phyloP scores from a whole-genome alignment of 2,329 filamentous ascomycete genomes.

The Aspergillus sp. region DNA sequence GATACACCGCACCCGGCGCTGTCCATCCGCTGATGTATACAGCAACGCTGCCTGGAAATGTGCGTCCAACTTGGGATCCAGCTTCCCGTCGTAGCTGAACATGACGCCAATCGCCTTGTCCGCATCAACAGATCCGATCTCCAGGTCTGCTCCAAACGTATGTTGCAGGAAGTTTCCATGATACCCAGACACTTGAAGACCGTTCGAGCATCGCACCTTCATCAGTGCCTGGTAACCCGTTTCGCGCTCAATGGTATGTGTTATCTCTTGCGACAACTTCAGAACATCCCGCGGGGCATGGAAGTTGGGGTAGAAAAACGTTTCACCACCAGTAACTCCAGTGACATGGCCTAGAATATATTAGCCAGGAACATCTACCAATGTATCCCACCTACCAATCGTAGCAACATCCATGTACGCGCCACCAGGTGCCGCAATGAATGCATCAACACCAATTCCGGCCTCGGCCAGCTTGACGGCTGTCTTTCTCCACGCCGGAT shows the following conservation, averaged over 20 bases:
- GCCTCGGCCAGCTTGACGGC: constrained; percentile 82
- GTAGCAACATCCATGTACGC: constrained; percentile 92
- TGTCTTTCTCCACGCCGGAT: constrained; percentile 79
- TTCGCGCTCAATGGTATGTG: constrained; percentile 79
- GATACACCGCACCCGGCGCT: constrained; percentile 85
- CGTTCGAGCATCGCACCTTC: constrained; percentile 98
- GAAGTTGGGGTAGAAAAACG: constrained; percentile 96
- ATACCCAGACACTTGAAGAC: constrained; percentile 87
- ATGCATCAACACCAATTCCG: constrained; percentile 89
- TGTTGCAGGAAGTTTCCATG: constrained; percentile 96
- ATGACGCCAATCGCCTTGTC: constrained; percentile 90
- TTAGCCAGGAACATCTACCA: constrained; percentile 7
- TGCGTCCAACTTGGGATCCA: constrained; percentile 93
- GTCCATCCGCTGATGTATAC: constrained; percentile 85
- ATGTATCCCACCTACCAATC: constrained; percentile 56
- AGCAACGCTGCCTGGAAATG: constrained; percentile 95
- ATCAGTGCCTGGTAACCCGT: constrained; percentile 94
- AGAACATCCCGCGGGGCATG: constrained; percentile 78
- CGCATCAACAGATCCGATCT: constrained; percentile 86
- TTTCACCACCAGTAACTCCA: constrained; percentile 86
- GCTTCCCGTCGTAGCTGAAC: constrained; percentile 93
- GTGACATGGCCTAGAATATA: constrained; percentile 65
- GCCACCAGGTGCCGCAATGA: constrained; percentile 83
- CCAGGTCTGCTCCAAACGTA: constrained; percentile 88
- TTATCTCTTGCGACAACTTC: constrained; percentile 79